Percentiles rank a stretch among this genome's conserved stretches.
Evolutionary conservation across 2,329 filamentous ascomycete genomes (phyloP).

Genomic region (Pseudogymnoascus sp.): DNA sequence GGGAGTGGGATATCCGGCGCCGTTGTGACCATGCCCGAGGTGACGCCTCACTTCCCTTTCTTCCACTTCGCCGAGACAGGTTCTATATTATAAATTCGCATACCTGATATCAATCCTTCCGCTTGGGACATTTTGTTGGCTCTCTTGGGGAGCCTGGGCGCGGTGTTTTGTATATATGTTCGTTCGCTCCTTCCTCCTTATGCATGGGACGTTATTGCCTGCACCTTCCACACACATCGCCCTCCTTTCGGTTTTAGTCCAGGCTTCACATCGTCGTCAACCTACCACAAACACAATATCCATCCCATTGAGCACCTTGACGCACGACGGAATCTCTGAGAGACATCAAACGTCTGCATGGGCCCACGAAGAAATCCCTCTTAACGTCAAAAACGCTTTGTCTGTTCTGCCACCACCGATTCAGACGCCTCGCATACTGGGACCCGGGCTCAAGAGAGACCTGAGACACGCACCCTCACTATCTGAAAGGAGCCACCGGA

Average conservation of each 20-base stretch:
- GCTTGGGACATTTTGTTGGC: neutral
- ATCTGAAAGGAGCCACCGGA: neutral
- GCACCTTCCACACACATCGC: neutral
- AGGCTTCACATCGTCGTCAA: neutral
- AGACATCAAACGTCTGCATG: neutral
- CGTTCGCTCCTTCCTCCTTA: conserved; percentile 1
- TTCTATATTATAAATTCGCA: conserved; percentile 4
- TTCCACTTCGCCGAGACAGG: neutral
- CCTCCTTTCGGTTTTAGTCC: neutral
- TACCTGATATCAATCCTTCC: neutral
- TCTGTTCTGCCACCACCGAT: neutral
- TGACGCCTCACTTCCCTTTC: conserved; percentile 5
- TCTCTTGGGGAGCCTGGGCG: neutral
- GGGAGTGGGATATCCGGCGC: neutral
- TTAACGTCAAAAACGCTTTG: neutral
- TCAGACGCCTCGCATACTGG: neutral
- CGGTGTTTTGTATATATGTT: conserved; percentile 1
- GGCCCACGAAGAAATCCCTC: neutral
- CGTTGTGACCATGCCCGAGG: neutral
- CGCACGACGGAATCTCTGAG: neutral
- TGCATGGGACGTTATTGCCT: neutral
- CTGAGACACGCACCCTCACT: conserved; percentile 8
- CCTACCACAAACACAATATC: neutral
- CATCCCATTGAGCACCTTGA: neutral
- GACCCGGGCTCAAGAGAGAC: neutral